A percentile compares a stretch with the other conserved stretches of the same genome.
Conservation (phyloP, 2,329 filamentous ascomycete species). For the Helotiales sp. region DNA sequence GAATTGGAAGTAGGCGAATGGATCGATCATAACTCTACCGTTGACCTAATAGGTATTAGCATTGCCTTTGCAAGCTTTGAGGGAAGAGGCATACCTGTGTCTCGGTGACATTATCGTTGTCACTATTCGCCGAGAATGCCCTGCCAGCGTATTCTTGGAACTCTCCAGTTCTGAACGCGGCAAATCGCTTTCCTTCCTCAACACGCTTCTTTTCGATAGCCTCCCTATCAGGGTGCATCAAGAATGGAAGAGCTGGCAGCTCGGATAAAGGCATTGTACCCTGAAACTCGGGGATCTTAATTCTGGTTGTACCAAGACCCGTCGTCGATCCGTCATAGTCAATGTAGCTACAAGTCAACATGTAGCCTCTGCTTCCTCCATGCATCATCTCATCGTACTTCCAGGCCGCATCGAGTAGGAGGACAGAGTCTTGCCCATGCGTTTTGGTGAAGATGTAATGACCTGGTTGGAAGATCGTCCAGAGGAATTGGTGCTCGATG, state of each 20-base stretch:
- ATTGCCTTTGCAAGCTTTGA: neutral
- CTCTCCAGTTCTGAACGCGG: constrained; percentile 37
- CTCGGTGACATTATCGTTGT: neutral
- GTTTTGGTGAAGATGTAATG: constrained; percentile 27
- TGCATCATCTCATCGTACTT: constrained; percentile 14
- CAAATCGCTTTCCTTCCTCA: constrained; percentile 50
- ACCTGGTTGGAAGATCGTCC: constrained; percentile 43
- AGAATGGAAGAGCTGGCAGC: constrained; percentile 50
- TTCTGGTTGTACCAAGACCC: constrained; percentile 8
- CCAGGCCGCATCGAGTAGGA: neutral
- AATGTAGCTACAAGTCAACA: constrained; percentile 11
- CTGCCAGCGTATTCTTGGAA: constrained; percentile 17
- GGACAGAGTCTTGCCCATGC: constrained; percentile 22
- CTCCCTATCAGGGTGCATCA: constrained; percentile 48
- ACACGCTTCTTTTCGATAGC: constrained; percentile 44
- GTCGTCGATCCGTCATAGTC: constrained; percentile 16
- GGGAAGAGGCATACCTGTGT: constrained; percentile 38
- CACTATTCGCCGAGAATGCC: neutral
- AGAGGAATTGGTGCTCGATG: constrained; percentile 50
- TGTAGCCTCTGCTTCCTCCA: constrained; percentile 6
- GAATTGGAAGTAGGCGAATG: constrained; percentile 45
- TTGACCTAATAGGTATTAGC: constrained; percentile 55
- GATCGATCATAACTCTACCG: constrained; percentile 84
- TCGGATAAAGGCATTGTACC: constrained; percentile 51
- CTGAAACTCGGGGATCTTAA: constrained; percentile 42